These are phyloP conservation scores for Globisporangium orthogonon DNA, from an alignment of 352 stramenopile genomes.

Conservation along the genomic window DNA sequence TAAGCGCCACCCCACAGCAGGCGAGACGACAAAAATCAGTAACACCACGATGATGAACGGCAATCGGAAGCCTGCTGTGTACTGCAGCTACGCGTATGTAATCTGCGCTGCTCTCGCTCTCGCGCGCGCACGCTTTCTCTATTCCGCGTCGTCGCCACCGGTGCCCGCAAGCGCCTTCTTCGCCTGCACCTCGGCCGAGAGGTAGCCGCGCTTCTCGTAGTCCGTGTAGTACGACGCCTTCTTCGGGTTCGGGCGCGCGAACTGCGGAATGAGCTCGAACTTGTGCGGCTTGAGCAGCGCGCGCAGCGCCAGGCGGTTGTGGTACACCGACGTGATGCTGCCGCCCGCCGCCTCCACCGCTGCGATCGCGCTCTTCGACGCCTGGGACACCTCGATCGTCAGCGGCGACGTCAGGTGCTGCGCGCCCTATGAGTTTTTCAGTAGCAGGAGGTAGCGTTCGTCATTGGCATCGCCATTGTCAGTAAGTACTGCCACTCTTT, in stretches of 20 bases:
- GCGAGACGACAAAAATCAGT: no score
- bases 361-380: conserved; percentile 91
- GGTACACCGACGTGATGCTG: conserved; percentile 95
- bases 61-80: no score
- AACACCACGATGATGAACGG: no score
- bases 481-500: no score
- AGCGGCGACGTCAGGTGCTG: conserved; percentile 88
- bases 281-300: conserved; percentile 95
- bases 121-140: conserved; percentile 21
- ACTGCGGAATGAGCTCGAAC: conserved; percentile 91
- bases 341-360: conserved; percentile 92
- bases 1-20: background rate
- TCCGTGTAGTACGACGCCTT: conserved; percentile 97
- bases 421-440: conserved; percentile 30
- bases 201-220: conserved; percentile 95
- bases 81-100: conserved; percentile 1
- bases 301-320: conserved; percentile 94
- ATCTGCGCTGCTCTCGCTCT: background rate
- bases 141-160: conserved; percentile 30
- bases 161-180: conserved; percentile 60
- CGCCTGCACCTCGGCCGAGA: conserved; percentile 95
- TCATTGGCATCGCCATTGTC: no score
- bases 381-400: conserved; percentile 94
- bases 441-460: background rate
- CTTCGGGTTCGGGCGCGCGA: conserved; percentile 92